Percentiles rank a stretch among this genome's conserved stretches.
These are phyloP conservation scores for Medicago arabica DNA, from an alignment of 306 rosid species.

Conservation along the genomic window DNA sequence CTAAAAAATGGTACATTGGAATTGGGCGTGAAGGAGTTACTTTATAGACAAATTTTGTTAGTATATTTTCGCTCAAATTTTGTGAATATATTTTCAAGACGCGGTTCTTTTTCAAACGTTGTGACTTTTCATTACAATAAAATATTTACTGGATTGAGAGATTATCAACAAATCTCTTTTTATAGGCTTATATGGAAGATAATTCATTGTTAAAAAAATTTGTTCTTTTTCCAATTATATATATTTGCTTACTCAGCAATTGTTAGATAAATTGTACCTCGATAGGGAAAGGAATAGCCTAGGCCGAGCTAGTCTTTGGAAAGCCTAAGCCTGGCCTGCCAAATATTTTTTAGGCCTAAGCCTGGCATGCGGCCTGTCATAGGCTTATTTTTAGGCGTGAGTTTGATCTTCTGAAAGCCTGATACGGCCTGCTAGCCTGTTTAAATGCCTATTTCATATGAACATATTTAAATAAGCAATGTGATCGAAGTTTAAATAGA, in stretches of 20 bases:
- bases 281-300: no score
- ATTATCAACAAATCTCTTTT: conserved; percentile 3
- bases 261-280: not conserved
- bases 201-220: not conserved
- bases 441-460: no score
- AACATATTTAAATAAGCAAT: no score
- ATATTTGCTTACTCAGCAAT: not conserved
- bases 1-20: not conserved
- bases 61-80: not conserved
- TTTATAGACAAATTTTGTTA: conserved; percentile 26
- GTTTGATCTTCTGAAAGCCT: no score
- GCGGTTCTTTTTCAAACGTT: not conserved
- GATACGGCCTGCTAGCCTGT: no score
- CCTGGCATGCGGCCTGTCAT: no score
- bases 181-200: conserved; percentile 3
- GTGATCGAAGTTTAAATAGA: no score
- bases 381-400: no score
- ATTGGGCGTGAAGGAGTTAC: not conserved
- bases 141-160: not conserved
- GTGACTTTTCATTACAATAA: conserved; percentile 2
- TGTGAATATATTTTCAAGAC: not conserved
- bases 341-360: no score
- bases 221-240: not conserved
- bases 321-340: no score
- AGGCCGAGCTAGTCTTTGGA: no score